Evolutionary conservation across 192 early-diverging fungal genomes (phyloP).

Genomic region (Backusella westeae): DNA sequence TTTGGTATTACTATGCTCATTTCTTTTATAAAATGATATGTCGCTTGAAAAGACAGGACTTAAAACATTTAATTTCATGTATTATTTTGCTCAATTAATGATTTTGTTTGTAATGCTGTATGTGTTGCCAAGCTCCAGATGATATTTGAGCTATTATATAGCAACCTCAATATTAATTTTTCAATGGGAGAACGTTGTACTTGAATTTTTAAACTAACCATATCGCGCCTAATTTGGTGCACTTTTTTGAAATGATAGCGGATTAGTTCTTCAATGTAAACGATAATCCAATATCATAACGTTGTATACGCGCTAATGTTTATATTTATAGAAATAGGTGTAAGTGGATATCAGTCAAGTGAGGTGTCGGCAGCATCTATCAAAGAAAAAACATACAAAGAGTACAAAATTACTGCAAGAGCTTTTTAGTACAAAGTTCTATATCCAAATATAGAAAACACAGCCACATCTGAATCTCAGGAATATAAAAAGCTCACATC

Average conservation of each 20-base stretch:
- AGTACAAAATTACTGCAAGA: not conserved
- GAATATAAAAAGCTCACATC: not conserved
- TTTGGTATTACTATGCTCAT: not conserved
- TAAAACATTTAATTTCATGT: not conserved
- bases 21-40: not conserved
- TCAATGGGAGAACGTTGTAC: not conserved
- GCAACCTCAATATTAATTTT: not conserved
- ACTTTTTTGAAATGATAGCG: not conserved
- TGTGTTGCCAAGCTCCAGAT: not conserved
- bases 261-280: not conserved
- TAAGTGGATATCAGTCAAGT: not conserved
- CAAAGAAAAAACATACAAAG: not conserved
- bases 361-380: not conserved
- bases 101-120: not conserved
- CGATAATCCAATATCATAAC: not conserved
- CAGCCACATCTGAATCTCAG: not conserved
- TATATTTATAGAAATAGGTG: not conserved
- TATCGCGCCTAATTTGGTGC: not conserved
- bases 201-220: not conserved
- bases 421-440: not conserved
- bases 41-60: not conserved
- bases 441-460: conserved; percentile 5
- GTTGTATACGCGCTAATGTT: too few relatives aligned
- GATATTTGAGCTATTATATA: not conserved
- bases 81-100: not conserved